Conservation (phyloP, 179 eudicot species). For the Carnegiea gigantea region DNA sequence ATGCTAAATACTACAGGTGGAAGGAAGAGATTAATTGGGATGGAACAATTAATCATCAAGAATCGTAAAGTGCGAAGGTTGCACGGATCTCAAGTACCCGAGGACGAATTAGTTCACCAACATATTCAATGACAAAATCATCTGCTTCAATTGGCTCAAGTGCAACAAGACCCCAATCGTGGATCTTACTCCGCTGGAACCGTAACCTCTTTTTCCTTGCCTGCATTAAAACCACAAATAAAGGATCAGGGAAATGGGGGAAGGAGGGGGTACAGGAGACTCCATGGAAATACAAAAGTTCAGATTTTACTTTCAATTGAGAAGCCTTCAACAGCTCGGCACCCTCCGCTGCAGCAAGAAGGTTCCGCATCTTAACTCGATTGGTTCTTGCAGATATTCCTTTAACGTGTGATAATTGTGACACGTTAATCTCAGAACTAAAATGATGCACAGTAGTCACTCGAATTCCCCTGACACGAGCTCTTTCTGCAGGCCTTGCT, state of each 20-base stretch:
- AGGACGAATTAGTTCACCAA: conserved; percentile 96
- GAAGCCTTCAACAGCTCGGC: conserved; percentile 92
- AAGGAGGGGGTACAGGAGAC: background rate
- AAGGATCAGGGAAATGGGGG: background rate
- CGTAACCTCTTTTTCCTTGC: conserved; percentile 92
- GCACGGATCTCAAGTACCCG: conserved; percentile 49
- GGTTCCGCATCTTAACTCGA: conserved; percentile 89
- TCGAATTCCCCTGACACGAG: conserved; percentile 67
- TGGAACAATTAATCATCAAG: background rate
- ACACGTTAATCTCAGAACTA: conserved; percentile 42
- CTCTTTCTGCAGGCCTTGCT: conserved; percentile 86
- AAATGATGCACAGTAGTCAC: conserved; percentile 34
- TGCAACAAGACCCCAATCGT: conserved; percentile 99
- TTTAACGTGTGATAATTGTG: conserved; percentile 52
- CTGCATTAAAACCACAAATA: conserved; percentile 38
- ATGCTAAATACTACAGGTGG: too few relatives aligned
- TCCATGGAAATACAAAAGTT: background rate
- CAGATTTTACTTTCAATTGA: conserved; percentile 68
- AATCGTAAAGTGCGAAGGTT: background rate
- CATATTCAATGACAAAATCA: conserved; percentile 98
- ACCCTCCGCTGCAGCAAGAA: conserved; percentile 98
- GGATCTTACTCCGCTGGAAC: conserved; percentile 95
- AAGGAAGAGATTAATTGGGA: background rate
- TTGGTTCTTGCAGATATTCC: conserved; percentile 93
- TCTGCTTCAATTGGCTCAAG: conserved; percentile 96